Evolutionary conservation across 2,329 filamentous ascomycete species (phyloP), one percentile per base, ranked within the genome.

Genomic region (Madurella fahalii): DNA sequence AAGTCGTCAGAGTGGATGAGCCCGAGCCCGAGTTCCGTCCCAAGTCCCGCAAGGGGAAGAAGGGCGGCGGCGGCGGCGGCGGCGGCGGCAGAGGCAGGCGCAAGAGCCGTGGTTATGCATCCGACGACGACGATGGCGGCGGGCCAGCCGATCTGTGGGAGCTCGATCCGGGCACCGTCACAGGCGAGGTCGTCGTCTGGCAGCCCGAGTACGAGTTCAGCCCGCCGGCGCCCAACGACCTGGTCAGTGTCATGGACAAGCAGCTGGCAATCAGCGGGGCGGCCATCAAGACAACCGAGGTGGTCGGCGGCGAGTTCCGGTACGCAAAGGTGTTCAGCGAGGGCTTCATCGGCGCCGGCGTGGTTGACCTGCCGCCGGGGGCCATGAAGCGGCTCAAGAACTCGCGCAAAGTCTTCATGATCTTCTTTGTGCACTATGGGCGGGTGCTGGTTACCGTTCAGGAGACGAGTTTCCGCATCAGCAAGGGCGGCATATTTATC

Each of bases 331-430:
- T 93, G 57, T 80, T 95, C 54, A 89, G 85, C 30, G 77, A 89
- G 58, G 84, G 87, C 0, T 97, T 96, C 71, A 90, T 97, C 70
- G 92, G 91, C 34, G 87, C 88, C 9, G 94, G 94, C 15, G 81
- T 97, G 50, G 89, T 99, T 39, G 93, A 97, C 65, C 75, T 99
- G 48, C 89, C 90, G 5, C 86, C 90, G 0, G 86, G 87, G 2
- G 84, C 89, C 32, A 83, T 88, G 67, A 99, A 99, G 77, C 84
- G 86, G 63, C 83, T 86, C 47, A 97, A 97, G 78, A 97, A 96
- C 71, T 88, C 89, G 37, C 82, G 93, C 59, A 92, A 89, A 74
- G 97, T 96, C 90, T 91, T 96, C 68, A 94, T 99, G 87, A 86
- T 89, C 1, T 97, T 97, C 71, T 96, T 95, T 64, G 87, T 99